Conservation (phyloP, 495 filamentous ascomycete species). For the Lasiosphaeria miniovina region DNA sequence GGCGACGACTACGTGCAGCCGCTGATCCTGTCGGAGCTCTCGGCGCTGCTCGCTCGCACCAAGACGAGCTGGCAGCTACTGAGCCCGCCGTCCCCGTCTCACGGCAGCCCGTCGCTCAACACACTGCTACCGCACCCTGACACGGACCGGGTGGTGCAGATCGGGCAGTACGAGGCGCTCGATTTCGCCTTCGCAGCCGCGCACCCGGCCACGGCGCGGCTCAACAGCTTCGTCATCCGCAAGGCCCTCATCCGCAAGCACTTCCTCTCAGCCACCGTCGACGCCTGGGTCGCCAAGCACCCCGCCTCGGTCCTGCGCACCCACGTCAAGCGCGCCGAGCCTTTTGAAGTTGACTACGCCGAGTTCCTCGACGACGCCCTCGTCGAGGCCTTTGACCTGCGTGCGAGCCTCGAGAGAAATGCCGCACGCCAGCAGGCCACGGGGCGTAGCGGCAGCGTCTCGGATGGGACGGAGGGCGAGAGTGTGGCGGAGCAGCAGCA, state of each 20-base stretch:
- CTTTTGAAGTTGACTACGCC: constrained; percentile 92
- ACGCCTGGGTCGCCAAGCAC: constrained; percentile 77
- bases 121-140: constrained; percentile 29
- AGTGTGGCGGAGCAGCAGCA: constrained; percentile 26
- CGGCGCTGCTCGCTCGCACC: constrained; percentile 51
- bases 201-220: constrained; percentile 57
- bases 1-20: constrained; percentile 83
- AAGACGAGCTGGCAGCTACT: constrained; percentile 23
- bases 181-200: constrained; percentile 71
- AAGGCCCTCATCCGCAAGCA: constrained; percentile 98
- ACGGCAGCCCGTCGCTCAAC: constrained; percentile 30
- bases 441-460: background rate
- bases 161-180: constrained; percentile 79
- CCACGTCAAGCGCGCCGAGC: constrained; percentile 69
- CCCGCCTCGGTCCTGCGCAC: constrained; percentile 63
- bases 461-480: constrained; percentile 10
- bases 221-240: constrained; percentile 87
- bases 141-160: constrained; percentile 65
- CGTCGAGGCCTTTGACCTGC: constrained; percentile 81
- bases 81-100: constrained; percentile 20
- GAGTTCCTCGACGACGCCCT: constrained; percentile 95
- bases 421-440: constrained; percentile 25
- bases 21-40: constrained; percentile 69
- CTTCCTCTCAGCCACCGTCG: constrained; percentile 75
- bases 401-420: constrained; percentile 70